Conservation (phyloP, 257 asterid species). For the Lycium ferocissimum region DNA sequence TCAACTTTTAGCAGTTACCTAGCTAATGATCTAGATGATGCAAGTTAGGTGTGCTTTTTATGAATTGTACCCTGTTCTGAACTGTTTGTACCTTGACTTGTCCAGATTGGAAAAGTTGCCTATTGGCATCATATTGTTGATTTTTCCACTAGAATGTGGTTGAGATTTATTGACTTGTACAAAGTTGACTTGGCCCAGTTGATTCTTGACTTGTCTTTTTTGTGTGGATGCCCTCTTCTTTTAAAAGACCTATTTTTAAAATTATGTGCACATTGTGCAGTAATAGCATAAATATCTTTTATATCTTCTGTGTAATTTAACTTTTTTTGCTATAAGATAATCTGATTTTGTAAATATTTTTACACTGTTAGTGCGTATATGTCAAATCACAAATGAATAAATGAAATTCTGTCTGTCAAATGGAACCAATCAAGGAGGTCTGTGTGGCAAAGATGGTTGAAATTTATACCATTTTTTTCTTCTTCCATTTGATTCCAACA, state of each 20-base stretch:
- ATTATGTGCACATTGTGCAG: neutral
- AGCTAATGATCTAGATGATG: constrained; percentile 8
- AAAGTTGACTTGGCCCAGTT: neutral
- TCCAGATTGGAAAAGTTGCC: constrained; percentile 17
- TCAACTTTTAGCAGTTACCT: neutral
- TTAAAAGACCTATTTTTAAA: neutral
- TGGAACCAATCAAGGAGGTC: constrained; percentile 29
- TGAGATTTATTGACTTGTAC: constrained; percentile 23
- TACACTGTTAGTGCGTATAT: neutral
- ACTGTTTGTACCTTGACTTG: constrained; percentile 17
- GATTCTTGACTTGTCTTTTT: neutral
- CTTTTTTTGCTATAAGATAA: neutral
- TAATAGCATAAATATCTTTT: too few species aligned
- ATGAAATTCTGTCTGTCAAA: neutral
- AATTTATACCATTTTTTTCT: neutral
- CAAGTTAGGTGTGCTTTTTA: neutral
- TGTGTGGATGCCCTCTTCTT: neutral
- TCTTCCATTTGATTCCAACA: neutral
- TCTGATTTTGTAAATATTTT: neutral
- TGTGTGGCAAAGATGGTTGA: neutral
- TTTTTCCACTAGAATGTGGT: neutral
- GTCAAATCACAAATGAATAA: neutral
- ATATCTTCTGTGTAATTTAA: too few species aligned
- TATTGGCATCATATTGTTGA: constrained; percentile 10
- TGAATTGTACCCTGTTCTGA: neutral